Percentiles rank a stretch among this genome's conserved stretches.
Conservation (phyloP, 1,139 yeast species). For the Suhomyces taliae region DNA sequence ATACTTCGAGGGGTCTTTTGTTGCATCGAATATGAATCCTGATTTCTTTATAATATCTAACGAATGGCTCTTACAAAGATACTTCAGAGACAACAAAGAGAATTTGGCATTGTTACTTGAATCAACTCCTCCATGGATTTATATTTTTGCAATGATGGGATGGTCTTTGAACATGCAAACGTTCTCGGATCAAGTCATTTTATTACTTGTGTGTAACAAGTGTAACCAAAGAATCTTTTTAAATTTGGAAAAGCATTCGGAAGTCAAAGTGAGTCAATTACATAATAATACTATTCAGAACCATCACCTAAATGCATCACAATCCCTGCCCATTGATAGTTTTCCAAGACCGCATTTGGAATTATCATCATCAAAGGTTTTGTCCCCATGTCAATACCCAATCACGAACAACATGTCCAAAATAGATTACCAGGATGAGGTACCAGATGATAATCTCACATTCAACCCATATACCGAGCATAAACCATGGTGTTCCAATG, state of each 20-base stretch:
- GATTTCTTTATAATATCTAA: slow-evolving; percentile 29
- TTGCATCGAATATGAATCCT: slow-evolving; percentile 7
- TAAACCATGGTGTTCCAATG: slow-evolving; percentile 38
- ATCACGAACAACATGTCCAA: slow-evolving; percentile 10
- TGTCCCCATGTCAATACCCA: slow-evolving; percentile 37
- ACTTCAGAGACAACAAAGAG: slow-evolving; percentile 36
- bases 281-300: slow-evolving; percentile 3
- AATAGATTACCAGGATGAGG: slow-evolving; percentile 16
- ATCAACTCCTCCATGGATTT: slow-evolving; percentile 33
- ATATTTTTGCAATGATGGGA: slow-evolving; percentile 35
- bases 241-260: slow-evolving; percentile 11
- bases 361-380: slow-evolving; percentile 25
- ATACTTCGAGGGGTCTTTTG: slow-evolving; percentile 12
- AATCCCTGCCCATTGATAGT: background rate
- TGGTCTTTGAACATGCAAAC: slow-evolving; percentile 39
- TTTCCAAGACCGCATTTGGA: slow-evolving; percentile 6
- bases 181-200: slow-evolving; percentile 27
- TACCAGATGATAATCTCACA: slow-evolving; percentile 7
- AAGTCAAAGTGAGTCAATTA: slow-evolving; percentile 4
- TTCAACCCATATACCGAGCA: slow-evolving; percentile 32
- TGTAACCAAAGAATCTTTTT: slow-evolving; percentile 40
- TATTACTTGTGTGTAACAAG: slow-evolving; percentile 35
- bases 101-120: slow-evolving; percentile 26
- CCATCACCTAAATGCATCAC: background rate
- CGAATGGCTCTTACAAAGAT: slow-evolving; percentile 29